phyloP scores from a whole-genome alignment of 2,329 filamentous ascomycete species.

The Botryosphaeria dothidea region DNA sequence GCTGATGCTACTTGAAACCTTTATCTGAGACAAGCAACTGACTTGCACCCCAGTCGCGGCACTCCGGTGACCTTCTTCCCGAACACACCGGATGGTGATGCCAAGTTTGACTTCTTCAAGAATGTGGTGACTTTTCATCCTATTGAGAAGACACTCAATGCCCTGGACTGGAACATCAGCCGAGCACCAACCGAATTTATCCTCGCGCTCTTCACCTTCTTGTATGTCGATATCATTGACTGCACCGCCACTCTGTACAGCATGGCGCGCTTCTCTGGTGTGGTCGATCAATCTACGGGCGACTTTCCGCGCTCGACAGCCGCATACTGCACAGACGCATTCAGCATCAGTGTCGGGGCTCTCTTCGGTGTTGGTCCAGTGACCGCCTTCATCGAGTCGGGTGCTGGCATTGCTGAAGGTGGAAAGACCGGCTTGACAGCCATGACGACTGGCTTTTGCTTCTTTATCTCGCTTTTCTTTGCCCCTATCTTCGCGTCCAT shows the following conservation, averaged over 20 bases:
- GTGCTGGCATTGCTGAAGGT: slow-evolving; percentile 84
- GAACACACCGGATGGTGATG: slow-evolving; percentile 65
- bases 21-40: slow-evolving; percentile 21
- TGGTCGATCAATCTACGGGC: slow-evolving; percentile 77
- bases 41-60: slow-evolving; percentile 47
- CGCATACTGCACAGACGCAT: slow-evolving; percentile 81
- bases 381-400: slow-evolving; percentile 84
- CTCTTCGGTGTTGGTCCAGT: slow-evolving; percentile 78
- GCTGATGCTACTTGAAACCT: not conserved
- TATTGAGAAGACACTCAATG: slow-evolving; percentile 68
- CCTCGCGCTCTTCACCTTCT: slow-evolving; percentile 80
- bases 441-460: slow-evolving; percentile 76
- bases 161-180: slow-evolving; percentile 71
- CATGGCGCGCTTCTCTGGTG: slow-evolving; percentile 81
- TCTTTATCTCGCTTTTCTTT: slow-evolving; percentile 86
- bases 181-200: slow-evolving; percentile 71
- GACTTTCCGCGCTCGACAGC: slow-evolving; percentile 85
- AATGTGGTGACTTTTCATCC: slow-evolving; percentile 79
- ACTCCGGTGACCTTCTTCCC: slow-evolving; percentile 81
- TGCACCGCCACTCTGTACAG: slow-evolving; percentile 84
- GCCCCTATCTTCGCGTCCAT: slow-evolving; percentile 89
- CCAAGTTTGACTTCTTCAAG: slow-evolving; percentile 80
- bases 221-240: slow-evolving; percentile 92
- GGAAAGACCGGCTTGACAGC: slow-evolving; percentile 81
- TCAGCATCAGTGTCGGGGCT: slow-evolving; percentile 78